These are phyloP conservation scores for Pichia kluyveri DNA, from an alignment of 805 yeast species.

Conservation along the genomic window DNA sequence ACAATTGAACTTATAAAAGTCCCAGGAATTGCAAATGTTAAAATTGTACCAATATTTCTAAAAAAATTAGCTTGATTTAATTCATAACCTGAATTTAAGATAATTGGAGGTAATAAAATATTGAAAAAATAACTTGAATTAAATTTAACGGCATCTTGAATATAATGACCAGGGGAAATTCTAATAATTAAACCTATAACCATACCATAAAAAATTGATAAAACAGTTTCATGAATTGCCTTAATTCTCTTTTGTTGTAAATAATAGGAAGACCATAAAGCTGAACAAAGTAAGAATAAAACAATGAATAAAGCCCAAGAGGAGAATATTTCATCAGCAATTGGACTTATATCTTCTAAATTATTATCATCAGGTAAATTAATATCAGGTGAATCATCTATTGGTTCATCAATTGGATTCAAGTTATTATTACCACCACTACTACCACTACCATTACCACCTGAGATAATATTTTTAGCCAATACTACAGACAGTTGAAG, in stretches of 20 bases:
- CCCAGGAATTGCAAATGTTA: conserved; percentile 95
- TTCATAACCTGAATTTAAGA: conserved; percentile 93
- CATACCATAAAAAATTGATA: conserved; percentile 96
- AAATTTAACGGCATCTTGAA: conserved; percentile 94
- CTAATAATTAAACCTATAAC: conserved; percentile 86
- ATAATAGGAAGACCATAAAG: conserved; percentile 92
- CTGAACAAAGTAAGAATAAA: conserved; percentile 68
- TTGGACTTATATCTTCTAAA: conserved; percentile 64
- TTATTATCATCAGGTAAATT: conserved; percentile 43
- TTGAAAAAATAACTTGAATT: conserved; percentile 92
- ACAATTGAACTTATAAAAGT: conserved; percentile 89
- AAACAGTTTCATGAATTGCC: conserved; percentile 95
- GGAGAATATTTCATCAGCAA: conserved; percentile 89
- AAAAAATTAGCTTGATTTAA: conserved; percentile 93
- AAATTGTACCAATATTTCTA: conserved; percentile 79
- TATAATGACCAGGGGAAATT: conserved; percentile 90
- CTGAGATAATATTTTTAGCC: not conserved
- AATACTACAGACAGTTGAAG: not conserved
- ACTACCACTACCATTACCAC: not conserved
- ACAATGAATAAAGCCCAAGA: conserved; percentile 96
- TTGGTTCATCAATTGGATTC: conserved; percentile 28
- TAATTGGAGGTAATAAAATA: conserved; percentile 89
- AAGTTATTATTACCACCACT: not conserved
- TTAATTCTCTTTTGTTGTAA: conserved; percentile 85
- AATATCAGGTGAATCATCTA: conserved; percentile 29